Evolutionary conservation across 495 filamentous ascomycete species (phyloP), one percentile per base, ranked within the genome.

Genomic region (Penicillium mononematosum): DNA sequence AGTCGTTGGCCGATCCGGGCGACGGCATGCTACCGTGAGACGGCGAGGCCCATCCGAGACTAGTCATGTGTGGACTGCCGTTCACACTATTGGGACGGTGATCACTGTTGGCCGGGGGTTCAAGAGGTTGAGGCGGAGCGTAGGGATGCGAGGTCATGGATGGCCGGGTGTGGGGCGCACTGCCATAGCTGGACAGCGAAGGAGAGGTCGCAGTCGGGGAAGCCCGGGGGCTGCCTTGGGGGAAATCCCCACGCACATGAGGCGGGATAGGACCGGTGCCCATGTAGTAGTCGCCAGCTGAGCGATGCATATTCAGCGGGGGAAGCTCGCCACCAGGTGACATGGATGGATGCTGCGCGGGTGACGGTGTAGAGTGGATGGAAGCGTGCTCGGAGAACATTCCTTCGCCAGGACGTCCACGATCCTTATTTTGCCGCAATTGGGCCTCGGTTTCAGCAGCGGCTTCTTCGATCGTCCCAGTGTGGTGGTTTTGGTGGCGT

Each of bases 401-500:
- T 43, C 89, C 87, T 32, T 88, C 88, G 58, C 88, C 85, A n/a
- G 90, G 91, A 41, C 82, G 78, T 31, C 77, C 79, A 49, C 81
- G 79, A 47, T 81, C 78, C 67, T 74, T 82, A 62, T 72, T 81
- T 70, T 74, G 81, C 72, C 58, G 86, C 64, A 92, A 78, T 44
- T 86, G 87, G 27, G 92, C 91, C 39, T 91, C 92, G 0, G 91
- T 96, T 9, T 92, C 91, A 5, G 85, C 88, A 6, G 90, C 91
- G 8, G 94, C 89, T 68, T 98, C 94, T 67, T 96, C 94, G 19
- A 98, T 87, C 0, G 92, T 98, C 6, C 92, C 94, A 29, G 90
- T 94, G 65, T 98, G 94, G 55, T 95, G 90, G 56, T 96, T 96
- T 73, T 96, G 91, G 69, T 98, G 94, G 31, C 94, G 85, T 8